Conservation (phyloP, 2,329 filamentous ascomycete genomes). For the Scedosporium minutisporum region DNA sequence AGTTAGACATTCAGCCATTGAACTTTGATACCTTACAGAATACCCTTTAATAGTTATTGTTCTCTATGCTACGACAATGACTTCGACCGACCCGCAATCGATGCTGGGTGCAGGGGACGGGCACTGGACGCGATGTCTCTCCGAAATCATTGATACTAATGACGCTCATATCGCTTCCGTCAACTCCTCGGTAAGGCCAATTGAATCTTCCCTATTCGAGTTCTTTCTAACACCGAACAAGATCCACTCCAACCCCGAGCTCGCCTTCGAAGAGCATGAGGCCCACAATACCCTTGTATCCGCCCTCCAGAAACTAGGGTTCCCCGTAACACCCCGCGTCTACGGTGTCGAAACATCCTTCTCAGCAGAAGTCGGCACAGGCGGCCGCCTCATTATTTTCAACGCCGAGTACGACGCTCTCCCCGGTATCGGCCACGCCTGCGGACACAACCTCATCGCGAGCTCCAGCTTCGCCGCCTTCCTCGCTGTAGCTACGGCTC, state of each 20-base stretch:
- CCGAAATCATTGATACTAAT: too few relatives aligned
- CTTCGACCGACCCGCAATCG: too few relatives aligned
- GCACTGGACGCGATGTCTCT: too few relatives aligned
- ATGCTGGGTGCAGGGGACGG: too few relatives aligned
- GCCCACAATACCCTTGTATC: constrained; percentile 17
- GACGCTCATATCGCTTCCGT: too few relatives aligned
- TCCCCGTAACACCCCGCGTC: constrained; percentile 18
- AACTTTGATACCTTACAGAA: too few relatives aligned
- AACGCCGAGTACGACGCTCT: constrained; percentile 36
- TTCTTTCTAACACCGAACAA: background rate
- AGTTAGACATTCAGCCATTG: too few relatives aligned
- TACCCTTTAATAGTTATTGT: too few relatives aligned
- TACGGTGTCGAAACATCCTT: constrained; percentile 25
- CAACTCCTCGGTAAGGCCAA: too few relatives aligned
- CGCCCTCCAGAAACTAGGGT: constrained; percentile 14
- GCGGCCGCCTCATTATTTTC: constrained; percentile 22
- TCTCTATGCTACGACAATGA: too few relatives aligned
- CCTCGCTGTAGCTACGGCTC: constrained; percentile 23
- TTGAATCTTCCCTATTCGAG: background rate
- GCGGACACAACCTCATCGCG: constrained; percentile 36
- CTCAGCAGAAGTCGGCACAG: constrained; percentile 17
- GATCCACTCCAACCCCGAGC: constrained; percentile 18
- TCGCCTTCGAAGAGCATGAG: constrained; percentile 18
- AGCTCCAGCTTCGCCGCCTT: constrained; percentile 29
- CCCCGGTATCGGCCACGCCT: constrained; percentile 34